These are phyloP conservation scores for Potentilla sterilis DNA, from an alignment of 306 rosid genomes.

Conservation along the genomic window DNA sequence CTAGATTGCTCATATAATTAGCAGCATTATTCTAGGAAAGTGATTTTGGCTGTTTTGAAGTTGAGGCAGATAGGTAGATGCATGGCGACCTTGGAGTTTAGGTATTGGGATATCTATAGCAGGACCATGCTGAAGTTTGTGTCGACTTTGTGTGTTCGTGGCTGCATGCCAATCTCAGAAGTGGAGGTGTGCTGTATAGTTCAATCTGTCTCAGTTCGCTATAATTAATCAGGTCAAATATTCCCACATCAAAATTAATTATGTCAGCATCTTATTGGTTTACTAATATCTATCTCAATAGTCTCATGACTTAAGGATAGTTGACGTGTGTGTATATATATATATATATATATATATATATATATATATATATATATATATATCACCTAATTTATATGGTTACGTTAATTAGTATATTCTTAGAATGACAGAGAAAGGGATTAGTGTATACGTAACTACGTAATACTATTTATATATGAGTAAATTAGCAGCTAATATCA, in stretches of 20 bases:
- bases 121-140: background rate
- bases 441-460: too few species aligned
- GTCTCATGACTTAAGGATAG: too few species aligned
- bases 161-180: conserved; percentile 2
- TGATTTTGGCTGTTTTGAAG: background rate
- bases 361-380: too few species aligned
- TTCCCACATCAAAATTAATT: background rate
- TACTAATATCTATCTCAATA: too few species aligned
- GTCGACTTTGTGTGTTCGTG: background rate
- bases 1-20: background rate
- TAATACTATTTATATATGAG: too few species aligned
- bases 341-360: too few species aligned
- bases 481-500: too few species aligned
- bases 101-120: background rate
- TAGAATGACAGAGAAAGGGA: too few species aligned
- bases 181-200: background rate
- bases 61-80: background rate
- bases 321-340: too few species aligned
- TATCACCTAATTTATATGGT: too few species aligned
- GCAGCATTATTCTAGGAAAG: background rate
- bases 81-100: conserved; percentile 1
- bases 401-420: too few species aligned
- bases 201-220: background rate
- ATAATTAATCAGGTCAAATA: background rate
- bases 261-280: too few species aligned